These are phyloP conservation scores for Lasiodiplodia hormozganensis DNA, from an alignment of 2,329 filamentous ascomycete genomes.

Conservation along the genomic window DNA sequence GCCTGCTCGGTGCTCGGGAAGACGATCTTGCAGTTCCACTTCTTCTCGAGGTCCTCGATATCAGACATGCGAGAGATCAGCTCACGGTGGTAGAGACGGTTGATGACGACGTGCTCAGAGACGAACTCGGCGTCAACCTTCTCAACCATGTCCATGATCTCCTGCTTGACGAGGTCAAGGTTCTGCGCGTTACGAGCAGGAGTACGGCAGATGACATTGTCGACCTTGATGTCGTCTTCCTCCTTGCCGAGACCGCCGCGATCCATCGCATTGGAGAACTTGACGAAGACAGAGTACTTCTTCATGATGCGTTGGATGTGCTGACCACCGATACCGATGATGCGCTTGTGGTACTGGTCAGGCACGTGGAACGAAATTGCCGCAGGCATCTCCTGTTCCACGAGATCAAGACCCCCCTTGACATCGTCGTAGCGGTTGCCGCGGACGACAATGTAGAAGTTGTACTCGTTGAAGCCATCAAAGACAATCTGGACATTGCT, in stretches of 20 bases:
- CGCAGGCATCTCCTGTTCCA: slow-evolving; percentile 98
- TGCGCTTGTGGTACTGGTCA: slow-evolving; percentile 98
- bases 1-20: slow-evolving; percentile 98
- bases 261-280: slow-evolving; percentile 99
- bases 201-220: slow-evolving; percentile 98
- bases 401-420: slow-evolving; percentile 88
- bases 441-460: slow-evolving; percentile 99
- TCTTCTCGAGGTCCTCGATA: slow-evolving; percentile 95
- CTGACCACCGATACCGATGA: slow-evolving; percentile 97
- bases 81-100: slow-evolving; percentile 93
- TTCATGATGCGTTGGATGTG: slow-evolving; percentile 99
- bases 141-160: slow-evolving; percentile 99
- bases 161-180: slow-evolving; percentile 94
- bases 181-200: slow-evolving; percentile 97
- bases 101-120: slow-evolving; percentile 89
- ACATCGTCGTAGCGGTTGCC: slow-evolving; percentile 91
- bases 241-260: slow-evolving; percentile 91
- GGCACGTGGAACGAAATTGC: slow-evolving; percentile 99
- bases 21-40: slow-evolving; percentile 99
- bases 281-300: slow-evolving; percentile 99
- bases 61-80: slow-evolving; percentile 86
- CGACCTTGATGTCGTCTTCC: slow-evolving; percentile 97
- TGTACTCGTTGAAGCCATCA: slow-evolving; percentile 99
- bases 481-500: slow-evolving; percentile 99
- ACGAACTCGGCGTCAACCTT: slow-evolving; percentile 97